Conservation (phyloP, 352 stramenopile genomes). For the Phytophthora palmivora region DNA sequence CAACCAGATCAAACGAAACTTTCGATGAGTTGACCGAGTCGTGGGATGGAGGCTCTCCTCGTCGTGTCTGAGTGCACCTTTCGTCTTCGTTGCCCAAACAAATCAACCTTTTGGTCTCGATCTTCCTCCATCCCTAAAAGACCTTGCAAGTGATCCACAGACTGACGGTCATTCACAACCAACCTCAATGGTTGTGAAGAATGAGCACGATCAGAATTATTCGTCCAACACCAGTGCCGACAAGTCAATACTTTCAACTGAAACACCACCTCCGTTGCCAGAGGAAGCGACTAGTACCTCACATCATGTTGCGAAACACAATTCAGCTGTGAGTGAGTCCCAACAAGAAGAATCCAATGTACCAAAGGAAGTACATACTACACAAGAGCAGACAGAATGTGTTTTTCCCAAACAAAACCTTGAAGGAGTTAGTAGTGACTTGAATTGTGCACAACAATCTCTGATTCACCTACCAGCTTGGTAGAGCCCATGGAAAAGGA, state of each 20-base stretch:
- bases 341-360: neutral
- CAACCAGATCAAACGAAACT: slow-evolving; percentile 28
- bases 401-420: neutral
- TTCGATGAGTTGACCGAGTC: slow-evolving; percentile 45
- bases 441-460: neutral
- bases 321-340: neutral
- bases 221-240: neutral
- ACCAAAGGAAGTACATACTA: neutral
- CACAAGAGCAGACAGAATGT: neutral
- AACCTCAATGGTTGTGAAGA: neutral
- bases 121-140: slow-evolving; percentile 1
- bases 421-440: neutral
- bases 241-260: neutral
- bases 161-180: neutral
- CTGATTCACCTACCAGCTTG: neutral
- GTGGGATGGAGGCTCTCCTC: slow-evolving; percentile 31
- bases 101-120: slow-evolving; percentile 26
- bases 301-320: neutral
- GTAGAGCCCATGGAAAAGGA: slow-evolving; percentile 34
- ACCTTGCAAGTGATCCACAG: neutral
- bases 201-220: neutral
- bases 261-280: neutral
- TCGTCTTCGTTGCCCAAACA: slow-evolving; percentile 32
- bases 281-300: neutral
- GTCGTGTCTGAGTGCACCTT: slow-evolving; percentile 13